Evolutionary conservation across 2,329 filamentous ascomycete species (phyloP), one percentile per base, ranked within the genome.

Genomic region (Lachnellula hyalina): DNA sequence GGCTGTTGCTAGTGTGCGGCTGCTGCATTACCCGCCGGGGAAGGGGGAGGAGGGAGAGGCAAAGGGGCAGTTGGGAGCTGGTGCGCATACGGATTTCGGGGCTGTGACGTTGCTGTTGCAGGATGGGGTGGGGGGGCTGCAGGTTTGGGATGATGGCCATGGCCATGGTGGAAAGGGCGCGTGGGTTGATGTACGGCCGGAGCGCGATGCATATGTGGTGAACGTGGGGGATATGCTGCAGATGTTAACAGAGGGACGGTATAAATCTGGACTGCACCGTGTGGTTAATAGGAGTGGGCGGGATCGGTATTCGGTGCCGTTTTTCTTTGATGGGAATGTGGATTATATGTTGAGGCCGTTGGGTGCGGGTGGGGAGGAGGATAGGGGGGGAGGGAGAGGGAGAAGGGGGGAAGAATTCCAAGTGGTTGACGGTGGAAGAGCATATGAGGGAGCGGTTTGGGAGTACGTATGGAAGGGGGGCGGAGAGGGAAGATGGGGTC

Each of bases 321-420:
- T 81, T 55, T 82, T 82, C 65, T 75, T 80, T 53, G 76, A 77
- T 52, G 79, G 79, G 4, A 80, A 81, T 66, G 69, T 77, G 5
- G 76, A 80, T 41, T 69, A 61, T 60, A 57, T 65, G 12, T 60
- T 70, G 46, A 58, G 50, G 44, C 64, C 64, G 12, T 51, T 67
- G 40, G 62, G n/a, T n/a, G n/a, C n/a, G n/a, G n/a, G n/a, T n/a
- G n/a, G 61, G 49, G 60, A 57, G 15, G 57, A 53, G 23, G 49
- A n/a, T n/a, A n/a, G n/a, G 56, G 32, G 51, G 25, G 36, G 49
- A 58, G 17, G 56, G 58, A 23, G 54, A 54, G 14, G 55, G 55
- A 6, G 48, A 60, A 17, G 51, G 58, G 32, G 54, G 54, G 12
- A 55, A 54, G 12, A 51, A n/a, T n/a, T n/a, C n/a, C n/a, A n/a